These are phyloP conservation scores for Stachybotrys chlorohalonatus DNA, from an alignment of 2,329 filamentous ascomycete species.

Conservation along the genomic window DNA sequence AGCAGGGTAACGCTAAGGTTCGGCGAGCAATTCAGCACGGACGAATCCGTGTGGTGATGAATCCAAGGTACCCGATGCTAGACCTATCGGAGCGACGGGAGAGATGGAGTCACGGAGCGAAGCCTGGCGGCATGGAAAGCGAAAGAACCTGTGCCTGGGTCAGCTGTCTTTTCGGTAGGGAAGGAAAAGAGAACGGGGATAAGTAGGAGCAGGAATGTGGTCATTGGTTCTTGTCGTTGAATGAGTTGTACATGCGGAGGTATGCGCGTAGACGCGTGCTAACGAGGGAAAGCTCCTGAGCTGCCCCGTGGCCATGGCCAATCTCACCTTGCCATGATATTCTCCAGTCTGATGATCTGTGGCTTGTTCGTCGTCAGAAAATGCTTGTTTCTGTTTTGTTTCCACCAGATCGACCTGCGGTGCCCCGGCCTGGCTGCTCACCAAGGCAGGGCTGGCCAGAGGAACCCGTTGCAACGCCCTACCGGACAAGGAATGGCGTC, in stretches of 20 bases:
- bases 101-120: not conserved
- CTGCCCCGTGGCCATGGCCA: not conserved
- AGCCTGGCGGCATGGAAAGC: not conserved
- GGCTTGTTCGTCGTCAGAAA: not conserved
- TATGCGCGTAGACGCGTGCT: not conserved
- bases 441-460: not conserved
- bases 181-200: not conserved
- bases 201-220: not conserved
- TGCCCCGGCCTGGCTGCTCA: not conserved
- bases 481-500: not conserved
- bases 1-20: not conserved
- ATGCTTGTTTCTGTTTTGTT: not conserved
- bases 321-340: not conserved
- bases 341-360: no score
- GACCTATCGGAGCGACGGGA: not conserved
- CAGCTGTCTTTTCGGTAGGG: not conserved
- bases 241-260: no score
- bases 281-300: not conserved
- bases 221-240: no score
- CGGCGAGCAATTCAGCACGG: not conserved
- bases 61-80: not conserved
- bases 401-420: not conserved
- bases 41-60: not conserved
- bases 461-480: not conserved
- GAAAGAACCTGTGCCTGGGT: not conserved